These are phyloP conservation scores for Colletotrichum costaricense DNA, from an alignment of 2,329 filamentous ascomycete genomes.

Conservation along the genomic window DNA sequence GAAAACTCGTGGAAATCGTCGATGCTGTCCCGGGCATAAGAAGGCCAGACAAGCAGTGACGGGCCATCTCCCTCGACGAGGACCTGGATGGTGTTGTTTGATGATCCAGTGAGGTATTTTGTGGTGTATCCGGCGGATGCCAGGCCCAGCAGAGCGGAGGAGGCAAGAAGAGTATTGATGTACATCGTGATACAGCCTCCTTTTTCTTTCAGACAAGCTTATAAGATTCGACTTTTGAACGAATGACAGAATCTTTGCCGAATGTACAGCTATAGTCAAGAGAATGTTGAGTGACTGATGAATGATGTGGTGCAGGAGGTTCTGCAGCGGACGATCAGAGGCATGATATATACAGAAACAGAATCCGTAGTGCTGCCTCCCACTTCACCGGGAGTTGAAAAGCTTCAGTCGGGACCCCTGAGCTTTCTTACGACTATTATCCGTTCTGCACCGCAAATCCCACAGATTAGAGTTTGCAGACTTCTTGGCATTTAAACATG, in stretches of 20 bases:
- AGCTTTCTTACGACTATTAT: not conserved
- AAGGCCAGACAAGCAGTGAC: not conserved
- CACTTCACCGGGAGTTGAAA: not conserved
- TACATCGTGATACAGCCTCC: not conserved
- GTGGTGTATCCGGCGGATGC: not conserved
- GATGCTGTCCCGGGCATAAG: not conserved
- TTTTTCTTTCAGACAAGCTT: not conserved
- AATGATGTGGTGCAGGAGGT: not conserved
- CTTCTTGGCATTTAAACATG: not conserved
- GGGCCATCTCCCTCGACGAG: not conserved
- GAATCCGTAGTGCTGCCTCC: not conserved
- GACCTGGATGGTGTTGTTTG: not conserved
- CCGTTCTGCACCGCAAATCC: not conserved
- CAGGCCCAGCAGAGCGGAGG: not conserved
- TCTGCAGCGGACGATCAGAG: not conserved
- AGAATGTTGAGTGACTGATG: not conserved
- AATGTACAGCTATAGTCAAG: not conserved
- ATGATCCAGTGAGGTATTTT: not conserved
- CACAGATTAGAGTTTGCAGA: not conserved
- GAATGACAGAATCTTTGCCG: not conserved
- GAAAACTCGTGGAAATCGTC: not conserved
- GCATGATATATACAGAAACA: not conserved
- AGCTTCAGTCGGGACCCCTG: not conserved
- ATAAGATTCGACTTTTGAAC: not conserved
- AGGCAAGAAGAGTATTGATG: not conserved